Conservation (phyloP, 768 basidiomycete genomes). For the Grammothele lineata region DNA sequence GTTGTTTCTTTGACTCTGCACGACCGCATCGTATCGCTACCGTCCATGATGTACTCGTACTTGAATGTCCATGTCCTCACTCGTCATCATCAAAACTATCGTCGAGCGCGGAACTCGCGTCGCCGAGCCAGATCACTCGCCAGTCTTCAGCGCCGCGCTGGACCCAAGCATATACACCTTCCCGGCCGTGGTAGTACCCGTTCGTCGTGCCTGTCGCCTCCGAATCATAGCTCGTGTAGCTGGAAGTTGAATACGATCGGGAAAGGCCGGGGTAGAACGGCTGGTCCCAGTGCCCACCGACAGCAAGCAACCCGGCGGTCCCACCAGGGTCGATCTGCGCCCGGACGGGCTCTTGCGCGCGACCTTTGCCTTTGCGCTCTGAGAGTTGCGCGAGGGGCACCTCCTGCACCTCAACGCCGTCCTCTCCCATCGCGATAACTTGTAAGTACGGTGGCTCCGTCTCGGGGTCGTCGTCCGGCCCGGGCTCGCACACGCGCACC, state of each 20-base stretch:
- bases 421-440: constrained; percentile 62
- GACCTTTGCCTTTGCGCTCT: constrained; percentile 43
- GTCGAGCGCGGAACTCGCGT: constrained; percentile 34
- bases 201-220: constrained; percentile 55
- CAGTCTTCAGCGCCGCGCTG: constrained; percentile 70
- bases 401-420: constrained; percentile 75
- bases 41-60: constrained; percentile 9
- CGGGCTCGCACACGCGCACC: constrained; percentile 43
- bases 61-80: not conserved
- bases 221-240: constrained; percentile 40
- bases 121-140: constrained; percentile 82
- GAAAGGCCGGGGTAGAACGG: constrained; percentile 32
- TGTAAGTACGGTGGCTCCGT: constrained; percentile 48
- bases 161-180: constrained; percentile 79
- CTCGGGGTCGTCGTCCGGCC: not conserved
- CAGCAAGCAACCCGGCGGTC: constrained; percentile 52
- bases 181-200: constrained; percentile 38
- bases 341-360: constrained; percentile 43
- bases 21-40: not conserved
- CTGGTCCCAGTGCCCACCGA: constrained; percentile 47
- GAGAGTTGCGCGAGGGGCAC: constrained; percentile 47
- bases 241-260: constrained; percentile 42
- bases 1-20: constrained; percentile 4
- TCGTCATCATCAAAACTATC: constrained; percentile 29
- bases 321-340: constrained; percentile 67